Evolutionary conservation across 331 rosid genomes (phyloP), one percentile per base, ranked within the genome.

Genomic region (Pyracantha coccinea): DNA sequence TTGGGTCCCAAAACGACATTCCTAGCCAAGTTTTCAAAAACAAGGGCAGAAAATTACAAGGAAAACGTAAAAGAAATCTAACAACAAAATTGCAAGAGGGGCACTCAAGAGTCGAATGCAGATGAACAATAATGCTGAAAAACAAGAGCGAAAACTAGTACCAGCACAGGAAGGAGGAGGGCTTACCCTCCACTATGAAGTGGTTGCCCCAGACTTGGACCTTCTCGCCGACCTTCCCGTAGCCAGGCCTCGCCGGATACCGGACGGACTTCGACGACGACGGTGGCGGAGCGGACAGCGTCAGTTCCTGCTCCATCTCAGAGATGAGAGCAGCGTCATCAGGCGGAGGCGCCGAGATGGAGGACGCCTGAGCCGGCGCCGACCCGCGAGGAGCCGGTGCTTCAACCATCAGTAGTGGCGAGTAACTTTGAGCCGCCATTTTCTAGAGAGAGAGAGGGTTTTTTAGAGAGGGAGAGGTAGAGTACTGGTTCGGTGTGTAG

Each of bases 131-230:
- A 38, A 38, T 38, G 45, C 45, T 9, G 0, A 3, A 10, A 38
- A 38, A 38, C 45, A 9, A 71, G 57, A 17, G 21, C 0, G 8
- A 8, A 31, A 4, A 15, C 24, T 20, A 35, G 0, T 23, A 3
- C 2, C 11, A 20, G 2, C 44, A 9, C 13, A 35, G 44, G 4
- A 41, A 4, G 29, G n/a, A 32, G 31, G 38, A 47, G 4, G 2
- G 29, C 90, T 86, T 6, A 1, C 87, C 78, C 16, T 88, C 8
- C 0, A 89, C 85, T 1, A 76, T 57, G 15, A 93, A 89, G 24
- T 93, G 98, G 65, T 93, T 93, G 0, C 96, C 96, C 0, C 89
- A 74, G 1, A 93, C 86, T 12, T 60, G 6, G 4, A 77, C 19
- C 25, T 6, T 84, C 0, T 0, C n/a, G 0, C 98, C 96, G 0